A percentile compares a stretch with the other conserved stretches of the same genome.
Evolutionary conservation across 106 monocot genomes (phyloP).

Genomic region (Narthecium ossifragum): DNA sequence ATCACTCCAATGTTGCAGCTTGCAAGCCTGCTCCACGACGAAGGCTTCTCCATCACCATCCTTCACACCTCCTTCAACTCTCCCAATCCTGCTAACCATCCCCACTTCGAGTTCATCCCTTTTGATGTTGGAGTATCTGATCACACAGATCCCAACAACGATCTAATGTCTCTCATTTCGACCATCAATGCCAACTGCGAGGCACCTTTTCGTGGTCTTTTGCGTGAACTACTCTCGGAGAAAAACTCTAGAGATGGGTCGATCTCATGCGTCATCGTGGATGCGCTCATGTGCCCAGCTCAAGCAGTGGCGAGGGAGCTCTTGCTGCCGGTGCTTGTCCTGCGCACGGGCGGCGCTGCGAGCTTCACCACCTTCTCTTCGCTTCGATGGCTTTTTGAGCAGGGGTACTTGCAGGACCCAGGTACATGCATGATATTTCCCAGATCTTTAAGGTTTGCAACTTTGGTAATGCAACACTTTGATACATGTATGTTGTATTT

Average conservation of each 20-base stretch:
- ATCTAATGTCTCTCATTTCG: background rate
- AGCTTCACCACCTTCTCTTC: background rate
- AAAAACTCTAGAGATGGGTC: background rate
- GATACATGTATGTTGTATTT: background rate
- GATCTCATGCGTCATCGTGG: slow-evolving; percentile 16
- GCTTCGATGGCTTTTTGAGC: slow-evolving; percentile 2
- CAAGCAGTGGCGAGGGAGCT: slow-evolving; percentile 4
- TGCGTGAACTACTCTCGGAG: background rate
- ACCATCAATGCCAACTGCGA: slow-evolving; percentile 8
- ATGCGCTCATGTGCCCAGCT: slow-evolving; percentile 9
- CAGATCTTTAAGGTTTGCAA: background rate
- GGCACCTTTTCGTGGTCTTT: background rate
- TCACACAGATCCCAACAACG: background rate
- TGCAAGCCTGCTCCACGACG: slow-evolving; percentile 12
- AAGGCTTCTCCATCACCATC: slow-evolving; percentile 23
- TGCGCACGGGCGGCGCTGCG: slow-evolving; percentile 13
- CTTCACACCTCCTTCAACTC: slow-evolving; percentile 18
- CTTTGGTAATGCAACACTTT: background rate
- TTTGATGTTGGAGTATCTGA: background rate
- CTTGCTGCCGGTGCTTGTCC: slow-evolving; percentile 7
- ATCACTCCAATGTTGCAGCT: slow-evolving; percentile 27
- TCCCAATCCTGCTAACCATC: background rate
- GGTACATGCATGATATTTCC: background rate
- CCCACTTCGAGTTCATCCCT: slow-evolving; percentile 15
- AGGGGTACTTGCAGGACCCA: slow-evolving; percentile 12